These are phyloP conservation scores for Pestalotiopsis sp. DNA, from an alignment of 2,329 filamentous ascomycete genomes.

Conservation along the genomic window DNA sequence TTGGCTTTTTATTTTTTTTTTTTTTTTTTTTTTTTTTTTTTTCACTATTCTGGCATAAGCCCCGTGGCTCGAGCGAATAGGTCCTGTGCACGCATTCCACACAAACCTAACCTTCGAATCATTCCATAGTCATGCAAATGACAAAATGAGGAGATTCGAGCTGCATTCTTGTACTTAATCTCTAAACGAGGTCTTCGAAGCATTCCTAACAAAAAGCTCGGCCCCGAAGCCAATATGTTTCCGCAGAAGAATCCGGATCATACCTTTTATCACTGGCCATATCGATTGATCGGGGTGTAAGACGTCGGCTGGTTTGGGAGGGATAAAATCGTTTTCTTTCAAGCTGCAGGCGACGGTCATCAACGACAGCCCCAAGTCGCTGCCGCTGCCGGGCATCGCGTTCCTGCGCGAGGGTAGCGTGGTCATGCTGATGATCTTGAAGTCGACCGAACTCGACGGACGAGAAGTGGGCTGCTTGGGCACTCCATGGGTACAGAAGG, in stretches of 20 bases:
- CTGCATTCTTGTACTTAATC: too few species aligned
- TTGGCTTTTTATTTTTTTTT: too few species aligned
- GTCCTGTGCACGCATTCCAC: too few species aligned
- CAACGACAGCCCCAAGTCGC: background rate
- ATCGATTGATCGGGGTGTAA: background rate
- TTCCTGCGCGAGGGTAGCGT: background rate
- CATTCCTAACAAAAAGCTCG: background rate
- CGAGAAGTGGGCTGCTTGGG: slow-evolving; percentile 53
- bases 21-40: too few species aligned
- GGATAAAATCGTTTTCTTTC: background rate
- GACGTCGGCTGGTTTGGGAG: background rate
- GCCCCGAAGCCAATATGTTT: background rate
- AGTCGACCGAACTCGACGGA: slow-evolving; percentile 52
- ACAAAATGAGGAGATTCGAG: too few species aligned
- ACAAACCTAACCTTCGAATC: too few species aligned
- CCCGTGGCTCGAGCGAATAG: too few species aligned
- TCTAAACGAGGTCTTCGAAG: background rate
- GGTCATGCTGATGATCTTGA: slow-evolving; percentile 40
- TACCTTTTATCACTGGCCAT: background rate
- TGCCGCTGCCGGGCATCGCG: background rate
- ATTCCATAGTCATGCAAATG: too few species aligned
- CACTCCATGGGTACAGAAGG: slow-evolving; percentile 44
- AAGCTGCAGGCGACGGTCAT: background rate
- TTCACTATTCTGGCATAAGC: too few species aligned
- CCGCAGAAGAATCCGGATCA: background rate